Conservation (phyloP, 2,329 filamentous ascomycete species). For the Mollisiaceae sp. region DNA sequence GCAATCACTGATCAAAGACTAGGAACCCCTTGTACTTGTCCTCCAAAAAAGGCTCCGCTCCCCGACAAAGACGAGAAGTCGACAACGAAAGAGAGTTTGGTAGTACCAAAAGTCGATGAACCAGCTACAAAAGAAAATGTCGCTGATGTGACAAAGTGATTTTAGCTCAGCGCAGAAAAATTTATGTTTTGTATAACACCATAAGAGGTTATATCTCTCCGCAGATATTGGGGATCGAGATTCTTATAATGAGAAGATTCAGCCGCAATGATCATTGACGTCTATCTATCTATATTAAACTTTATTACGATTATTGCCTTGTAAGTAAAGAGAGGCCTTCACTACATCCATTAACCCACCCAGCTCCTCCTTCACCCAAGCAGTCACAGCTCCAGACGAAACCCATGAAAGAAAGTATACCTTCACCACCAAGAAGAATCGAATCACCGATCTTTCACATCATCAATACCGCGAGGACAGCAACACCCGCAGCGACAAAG, state of each 20-base stretch:
- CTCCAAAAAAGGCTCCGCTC: neutral
- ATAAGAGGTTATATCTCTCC: neutral
- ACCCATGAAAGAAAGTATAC: neutral
- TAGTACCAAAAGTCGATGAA: neutral
- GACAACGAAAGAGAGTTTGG: neutral
- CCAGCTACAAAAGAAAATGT: neutral
- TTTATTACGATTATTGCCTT: neutral
- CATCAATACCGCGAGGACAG: slow-evolving; percentile 8
- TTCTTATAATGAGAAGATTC: neutral
- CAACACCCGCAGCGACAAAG: neutral
- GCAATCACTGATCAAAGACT: neutral
- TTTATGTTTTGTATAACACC: neutral
- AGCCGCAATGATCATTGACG: neutral
- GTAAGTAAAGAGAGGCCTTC: neutral
- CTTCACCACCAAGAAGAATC: neutral
- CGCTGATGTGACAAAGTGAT: neutral
- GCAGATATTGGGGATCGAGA: neutral
- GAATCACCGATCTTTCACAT: neutral
- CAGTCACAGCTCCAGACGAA: neutral
- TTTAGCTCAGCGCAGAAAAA: neutral
- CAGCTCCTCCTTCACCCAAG: neutral
- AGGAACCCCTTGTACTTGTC: neutral
- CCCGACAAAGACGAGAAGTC: neutral
- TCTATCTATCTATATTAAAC: neutral
- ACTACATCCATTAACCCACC: no score